Evolutionary conservation across 2,329 filamentous ascomycete species (phyloP).

Genomic region (Monilinia polystroma): DNA sequence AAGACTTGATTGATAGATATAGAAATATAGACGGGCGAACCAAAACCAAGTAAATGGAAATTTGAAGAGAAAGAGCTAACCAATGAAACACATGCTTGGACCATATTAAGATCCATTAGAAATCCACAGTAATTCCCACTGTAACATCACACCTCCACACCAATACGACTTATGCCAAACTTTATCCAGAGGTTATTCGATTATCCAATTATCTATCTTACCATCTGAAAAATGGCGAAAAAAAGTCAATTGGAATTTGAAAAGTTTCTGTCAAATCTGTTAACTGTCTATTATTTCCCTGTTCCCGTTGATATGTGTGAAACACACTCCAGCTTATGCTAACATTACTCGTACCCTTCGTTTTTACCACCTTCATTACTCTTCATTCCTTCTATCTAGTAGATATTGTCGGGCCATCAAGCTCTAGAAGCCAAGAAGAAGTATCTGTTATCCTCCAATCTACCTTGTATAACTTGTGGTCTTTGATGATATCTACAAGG

Average conservation of each 20-base stretch:
- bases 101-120: not conserved
- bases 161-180: no score
- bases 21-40: not conserved
- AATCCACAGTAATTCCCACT: not conserved
- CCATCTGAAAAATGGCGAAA: not conserved
- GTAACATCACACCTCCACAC: constrained; percentile 11
- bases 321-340: not conserved
- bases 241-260: not conserved
- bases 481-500: constrained; percentile 17
- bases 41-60: not conserved
- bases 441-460: not conserved
- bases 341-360: not conserved
- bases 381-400: not conserved
- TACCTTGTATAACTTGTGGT: not conserved
- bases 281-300: not conserved
- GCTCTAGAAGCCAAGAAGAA: not conserved
- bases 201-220: not conserved
- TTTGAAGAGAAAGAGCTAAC: not conserved
- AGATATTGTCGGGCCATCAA: not conserved
- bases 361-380: no score
- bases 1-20: no score
- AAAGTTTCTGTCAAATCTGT: not conserved
- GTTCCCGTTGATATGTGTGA: not conserved
- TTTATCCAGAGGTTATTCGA: no score
- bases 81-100: constrained; percentile 3